Evolutionary conservation across 108 stramenopile genomes (phyloP).

Genomic region (Schizochytrium sp.): DNA sequence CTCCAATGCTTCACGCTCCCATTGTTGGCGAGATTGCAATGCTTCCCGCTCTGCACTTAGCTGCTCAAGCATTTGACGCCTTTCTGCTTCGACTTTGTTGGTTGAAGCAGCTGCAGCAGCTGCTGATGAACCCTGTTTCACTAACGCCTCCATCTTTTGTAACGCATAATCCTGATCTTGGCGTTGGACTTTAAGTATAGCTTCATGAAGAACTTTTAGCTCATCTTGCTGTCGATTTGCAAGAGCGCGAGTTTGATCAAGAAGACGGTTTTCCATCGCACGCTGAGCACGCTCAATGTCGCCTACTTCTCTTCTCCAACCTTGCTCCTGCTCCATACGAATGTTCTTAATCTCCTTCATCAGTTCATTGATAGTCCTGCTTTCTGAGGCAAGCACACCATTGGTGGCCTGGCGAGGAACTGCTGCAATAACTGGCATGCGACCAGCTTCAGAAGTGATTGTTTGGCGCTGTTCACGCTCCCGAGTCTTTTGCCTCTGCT

Average conservation of each 20-base stretch:
- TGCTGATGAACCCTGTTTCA: background rate
- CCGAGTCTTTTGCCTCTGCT: conserved; percentile 1
- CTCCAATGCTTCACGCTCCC: conserved; percentile 24
- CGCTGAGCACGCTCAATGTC: conserved; percentile 47
- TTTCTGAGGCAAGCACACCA: background rate
- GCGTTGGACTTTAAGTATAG: conserved; percentile 3
- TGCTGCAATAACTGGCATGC: too few species aligned
- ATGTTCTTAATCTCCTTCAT: background rate
- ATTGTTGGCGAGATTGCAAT: background rate
- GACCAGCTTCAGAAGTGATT: too few species aligned
- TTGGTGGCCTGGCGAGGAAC: background rate
- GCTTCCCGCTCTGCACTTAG: background rate
- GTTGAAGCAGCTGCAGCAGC: background rate
- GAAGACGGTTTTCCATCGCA: conserved; percentile 18
- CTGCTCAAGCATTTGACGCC: background rate
- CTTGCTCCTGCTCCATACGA: conserved; percentile 1
- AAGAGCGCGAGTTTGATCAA: conserved; percentile 35
- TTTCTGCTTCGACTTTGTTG: background rate
- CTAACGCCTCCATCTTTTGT: background rate
- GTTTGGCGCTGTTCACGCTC: background rate
- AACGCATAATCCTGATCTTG: conserved; percentile 2
- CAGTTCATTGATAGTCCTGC: conserved; percentile 10
- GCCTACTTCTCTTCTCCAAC: conserved; percentile 30
- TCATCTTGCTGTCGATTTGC: conserved; percentile 22
- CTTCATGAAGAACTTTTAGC: background rate